phyloP scores from a whole-genome alignment of 805 yeast species.

The Lipomyces starkeyi region DNA sequence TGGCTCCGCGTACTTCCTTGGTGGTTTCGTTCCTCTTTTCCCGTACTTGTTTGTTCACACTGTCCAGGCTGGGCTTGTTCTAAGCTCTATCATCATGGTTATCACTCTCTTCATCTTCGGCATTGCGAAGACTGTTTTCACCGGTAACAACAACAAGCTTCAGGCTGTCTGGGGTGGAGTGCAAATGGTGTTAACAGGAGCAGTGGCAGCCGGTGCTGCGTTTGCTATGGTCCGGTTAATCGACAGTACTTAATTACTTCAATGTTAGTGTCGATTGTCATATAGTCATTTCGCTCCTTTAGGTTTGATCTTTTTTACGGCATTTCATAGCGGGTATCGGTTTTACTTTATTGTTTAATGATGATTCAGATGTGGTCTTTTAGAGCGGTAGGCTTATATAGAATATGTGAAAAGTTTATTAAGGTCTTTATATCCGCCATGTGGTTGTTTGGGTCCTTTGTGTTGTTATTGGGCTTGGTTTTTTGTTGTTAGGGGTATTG shows the following conservation, averaged over 20 bases:
- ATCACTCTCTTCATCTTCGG: constrained; percentile 89
- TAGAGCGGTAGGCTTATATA: not conserved
- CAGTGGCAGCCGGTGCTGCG: constrained; percentile 97
- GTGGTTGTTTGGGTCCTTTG: not conserved
- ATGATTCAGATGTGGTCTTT: not conserved
- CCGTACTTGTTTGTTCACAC: constrained; percentile 85
- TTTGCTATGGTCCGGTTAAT: constrained; percentile 87
- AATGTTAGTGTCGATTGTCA: not conserved
- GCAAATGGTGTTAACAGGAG: constrained; percentile 94
- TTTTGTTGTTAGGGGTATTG: not conserved
- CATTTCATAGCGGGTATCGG: not conserved
- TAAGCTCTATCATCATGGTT: constrained; percentile 80
- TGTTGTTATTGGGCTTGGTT: not conserved
- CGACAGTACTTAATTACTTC: constrained; percentile 47
- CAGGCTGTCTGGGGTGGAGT: constrained; percentile 68
- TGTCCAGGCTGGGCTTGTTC: constrained; percentile 76
- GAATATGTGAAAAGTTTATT: not conserved
- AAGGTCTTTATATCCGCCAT: not conserved
- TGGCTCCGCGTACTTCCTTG: constrained; percentile 85
- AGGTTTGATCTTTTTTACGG: not conserved
- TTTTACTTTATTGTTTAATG: not conserved
- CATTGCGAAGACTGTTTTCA: constrained; percentile 77
- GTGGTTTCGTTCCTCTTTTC: constrained; percentile 88
- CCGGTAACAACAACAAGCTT: constrained; percentile 56
- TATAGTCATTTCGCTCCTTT: not conserved